Evolutionary conservation across 331 rosid genomes (phyloP).

Genomic region (Malus hybrid): DNA sequence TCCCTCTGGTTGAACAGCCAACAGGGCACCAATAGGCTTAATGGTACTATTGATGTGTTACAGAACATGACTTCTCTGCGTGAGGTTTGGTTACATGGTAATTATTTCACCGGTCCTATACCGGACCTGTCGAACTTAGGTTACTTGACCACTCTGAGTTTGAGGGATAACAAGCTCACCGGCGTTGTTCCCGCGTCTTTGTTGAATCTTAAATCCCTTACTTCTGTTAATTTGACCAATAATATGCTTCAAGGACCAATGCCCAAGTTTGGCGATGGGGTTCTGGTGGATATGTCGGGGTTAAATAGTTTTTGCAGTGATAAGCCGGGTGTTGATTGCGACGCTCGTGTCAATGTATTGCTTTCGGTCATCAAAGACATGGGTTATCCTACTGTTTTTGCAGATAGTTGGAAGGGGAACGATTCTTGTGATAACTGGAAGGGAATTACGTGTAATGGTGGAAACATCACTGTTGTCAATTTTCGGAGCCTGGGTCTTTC

Average conservation of each 20-base stretch:
- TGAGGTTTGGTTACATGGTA: constrained; percentile 46
- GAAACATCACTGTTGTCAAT: constrained; percentile 38
- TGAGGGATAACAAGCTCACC: constrained; percentile 67
- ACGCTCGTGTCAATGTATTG: constrained; percentile 38
- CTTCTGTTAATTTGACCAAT: constrained; percentile 50
- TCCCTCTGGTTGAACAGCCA: constrained; percentile 55
- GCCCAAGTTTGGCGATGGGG: constrained; percentile 34
- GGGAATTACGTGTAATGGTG: constrained; percentile 38
- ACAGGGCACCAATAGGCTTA: constrained; percentile 35
- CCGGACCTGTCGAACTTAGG: constrained; percentile 47
- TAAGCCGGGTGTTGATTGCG: constrained; percentile 33
- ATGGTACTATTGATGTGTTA: constrained; percentile 57
- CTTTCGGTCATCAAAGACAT: constrained; percentile 29
- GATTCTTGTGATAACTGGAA: constrained; percentile 56
- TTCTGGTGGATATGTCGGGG: constrained; percentile 26
- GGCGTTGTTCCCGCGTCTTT: constrained; percentile 68
- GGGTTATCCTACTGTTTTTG: constrained; percentile 50
- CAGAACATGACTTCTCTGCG: constrained; percentile 43
- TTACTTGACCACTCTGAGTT: constrained; percentile 19
- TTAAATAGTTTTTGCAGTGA: constrained; percentile 45
- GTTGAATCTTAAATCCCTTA: constrained; percentile 18
- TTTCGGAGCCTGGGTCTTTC: constrained; percentile 44
- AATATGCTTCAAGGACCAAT: constrained; percentile 67
- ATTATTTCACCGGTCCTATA: constrained; percentile 66
- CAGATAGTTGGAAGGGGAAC: constrained; percentile 56